Conservation (phyloP, 139 green algal species). For the Micromonas commoda region DNA sequence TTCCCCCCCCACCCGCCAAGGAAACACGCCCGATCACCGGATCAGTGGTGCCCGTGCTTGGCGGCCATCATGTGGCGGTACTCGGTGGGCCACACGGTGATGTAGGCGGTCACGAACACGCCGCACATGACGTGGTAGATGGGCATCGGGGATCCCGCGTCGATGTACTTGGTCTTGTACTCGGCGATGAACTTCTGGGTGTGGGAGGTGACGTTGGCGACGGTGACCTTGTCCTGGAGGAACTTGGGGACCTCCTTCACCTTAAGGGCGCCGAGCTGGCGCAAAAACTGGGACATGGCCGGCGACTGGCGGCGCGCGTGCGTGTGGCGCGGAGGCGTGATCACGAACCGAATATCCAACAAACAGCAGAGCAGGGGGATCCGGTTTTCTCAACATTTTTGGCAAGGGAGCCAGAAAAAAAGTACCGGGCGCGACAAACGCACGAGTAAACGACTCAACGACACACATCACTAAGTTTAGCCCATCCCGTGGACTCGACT, state of each 20-base stretch:
- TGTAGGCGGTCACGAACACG: slow-evolving; percentile 11
- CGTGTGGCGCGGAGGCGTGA: not conserved
- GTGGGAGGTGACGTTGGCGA: not conserved
- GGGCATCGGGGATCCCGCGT: not conserved
- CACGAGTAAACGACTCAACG: too few relatives aligned
- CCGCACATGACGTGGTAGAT: slow-evolving; percentile 6
- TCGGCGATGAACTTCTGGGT: not conserved
- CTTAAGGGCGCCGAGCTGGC: not conserved
- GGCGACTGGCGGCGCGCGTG: too few relatives aligned
- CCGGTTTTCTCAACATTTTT: not conserved
- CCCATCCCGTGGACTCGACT: too few relatives aligned
- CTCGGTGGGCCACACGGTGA: slow-evolving; percentile 15
- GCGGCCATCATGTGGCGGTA: slow-evolving; percentile 9
- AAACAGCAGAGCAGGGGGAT: not conserved
- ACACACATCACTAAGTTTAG: too few relatives aligned
- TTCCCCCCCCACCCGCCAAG: not conserved
- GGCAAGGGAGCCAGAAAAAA: not conserved
- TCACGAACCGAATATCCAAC: not conserved
- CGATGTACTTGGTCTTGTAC: slow-evolving; percentile 8
- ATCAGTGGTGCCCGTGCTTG: not conserved
- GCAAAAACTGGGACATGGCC: not conserved
- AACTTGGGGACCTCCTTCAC: not conserved
- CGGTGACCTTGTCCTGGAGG: not conserved
- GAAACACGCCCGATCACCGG: not conserved
- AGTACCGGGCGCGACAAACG: too few relatives aligned